Conservation (phyloP, 108 stramenopile genomes). For the Pseudonitzschia multiseries region DNA sequence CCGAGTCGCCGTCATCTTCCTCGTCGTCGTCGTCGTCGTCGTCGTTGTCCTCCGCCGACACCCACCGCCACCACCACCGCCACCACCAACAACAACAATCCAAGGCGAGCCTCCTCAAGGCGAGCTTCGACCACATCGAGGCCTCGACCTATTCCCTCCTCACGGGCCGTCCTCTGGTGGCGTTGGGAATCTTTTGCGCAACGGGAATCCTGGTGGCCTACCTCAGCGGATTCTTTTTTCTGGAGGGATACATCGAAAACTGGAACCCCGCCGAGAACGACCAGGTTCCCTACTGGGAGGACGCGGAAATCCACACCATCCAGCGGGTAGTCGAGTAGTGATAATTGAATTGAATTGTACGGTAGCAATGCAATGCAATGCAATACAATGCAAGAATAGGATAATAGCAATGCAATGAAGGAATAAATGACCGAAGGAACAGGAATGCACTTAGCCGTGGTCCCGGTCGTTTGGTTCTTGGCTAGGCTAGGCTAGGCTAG, state of each 20-base stretch:
- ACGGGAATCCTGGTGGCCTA: slow-evolving; percentile 28
- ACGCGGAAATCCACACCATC: slow-evolving; percentile 22
- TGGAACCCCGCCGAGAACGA: slow-evolving; percentile 34
- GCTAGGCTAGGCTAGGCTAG: too few species aligned
- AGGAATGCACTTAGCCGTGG: too few species aligned
- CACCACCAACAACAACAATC: too few species aligned
- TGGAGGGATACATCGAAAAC: slow-evolving; percentile 40
- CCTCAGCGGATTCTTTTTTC: slow-evolving; percentile 29
- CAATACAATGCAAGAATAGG: too few species aligned
- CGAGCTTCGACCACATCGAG: slow-evolving; percentile 27
- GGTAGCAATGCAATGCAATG: too few species aligned
- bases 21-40: too few species aligned
- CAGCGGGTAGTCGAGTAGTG: background rate
- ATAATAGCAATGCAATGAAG: too few species aligned
- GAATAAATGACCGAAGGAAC: too few species aligned
- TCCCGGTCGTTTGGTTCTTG: too few species aligned
- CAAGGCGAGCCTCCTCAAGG: background rate
- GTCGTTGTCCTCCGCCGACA: too few species aligned
- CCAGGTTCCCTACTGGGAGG: slow-evolving; percentile 36
- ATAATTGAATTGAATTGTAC: too few species aligned
- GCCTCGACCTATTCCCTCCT: slow-evolving; percentile 17
- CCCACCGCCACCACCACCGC: too few species aligned
- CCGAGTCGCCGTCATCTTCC: background rate
- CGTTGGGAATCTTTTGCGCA: slow-evolving; percentile 26
- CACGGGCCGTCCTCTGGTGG: slow-evolving; percentile 18